These are phyloP conservation scores for Aspergillus steynii DNA, from an alignment of 495 filamentous ascomycete species.

Conservation along the genomic window DNA sequence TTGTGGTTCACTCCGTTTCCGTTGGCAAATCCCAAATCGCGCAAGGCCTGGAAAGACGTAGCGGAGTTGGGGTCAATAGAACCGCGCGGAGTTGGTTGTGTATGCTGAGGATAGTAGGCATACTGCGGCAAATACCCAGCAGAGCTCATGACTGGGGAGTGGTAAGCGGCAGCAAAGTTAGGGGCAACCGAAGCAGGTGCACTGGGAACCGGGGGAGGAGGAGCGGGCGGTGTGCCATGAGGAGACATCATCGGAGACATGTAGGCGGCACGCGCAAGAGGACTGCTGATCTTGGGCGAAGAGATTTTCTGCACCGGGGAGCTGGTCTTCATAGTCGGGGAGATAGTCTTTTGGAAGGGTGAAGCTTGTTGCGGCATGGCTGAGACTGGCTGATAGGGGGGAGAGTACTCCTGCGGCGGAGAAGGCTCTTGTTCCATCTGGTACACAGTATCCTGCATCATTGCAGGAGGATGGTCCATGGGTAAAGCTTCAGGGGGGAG, in stretches of 20 bases:
- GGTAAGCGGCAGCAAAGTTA: slow-evolving; percentile 32
- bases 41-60: slow-evolving; percentile 36
- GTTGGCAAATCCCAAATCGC: slow-evolving; percentile 26
- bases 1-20: slow-evolving; percentile 22
- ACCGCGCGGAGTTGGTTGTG: slow-evolving; percentile 32
- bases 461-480: not conserved
- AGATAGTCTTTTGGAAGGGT: slow-evolving; percentile 18
- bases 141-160: slow-evolving; percentile 42
- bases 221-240: slow-evolving; percentile 28
- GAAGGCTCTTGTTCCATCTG: slow-evolving; percentile 15
- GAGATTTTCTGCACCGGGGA: slow-evolving; percentile 17
- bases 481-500: not conserved
- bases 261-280: slow-evolving; percentile 36
- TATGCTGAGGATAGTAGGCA: slow-evolving; percentile 30
- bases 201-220: slow-evolving; percentile 9
- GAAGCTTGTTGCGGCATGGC: slow-evolving; percentile 10
- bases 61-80: slow-evolving; percentile 36
- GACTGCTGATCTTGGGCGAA: slow-evolving; percentile 41
- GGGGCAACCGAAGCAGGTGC: slow-evolving; percentile 21
- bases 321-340: slow-evolving; percentile 20
- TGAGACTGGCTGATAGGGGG: slow-evolving; percentile 14
- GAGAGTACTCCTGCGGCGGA: slow-evolving; percentile 16
- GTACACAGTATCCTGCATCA: not conserved
- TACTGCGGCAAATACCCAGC: slow-evolving; percentile 39
- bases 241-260: slow-evolving; percentile 44